These are phyloP conservation scores for Tulasnella sp. DNA, from an alignment of 768 basidiomycete genomes.

Conservation along the genomic window DNA sequence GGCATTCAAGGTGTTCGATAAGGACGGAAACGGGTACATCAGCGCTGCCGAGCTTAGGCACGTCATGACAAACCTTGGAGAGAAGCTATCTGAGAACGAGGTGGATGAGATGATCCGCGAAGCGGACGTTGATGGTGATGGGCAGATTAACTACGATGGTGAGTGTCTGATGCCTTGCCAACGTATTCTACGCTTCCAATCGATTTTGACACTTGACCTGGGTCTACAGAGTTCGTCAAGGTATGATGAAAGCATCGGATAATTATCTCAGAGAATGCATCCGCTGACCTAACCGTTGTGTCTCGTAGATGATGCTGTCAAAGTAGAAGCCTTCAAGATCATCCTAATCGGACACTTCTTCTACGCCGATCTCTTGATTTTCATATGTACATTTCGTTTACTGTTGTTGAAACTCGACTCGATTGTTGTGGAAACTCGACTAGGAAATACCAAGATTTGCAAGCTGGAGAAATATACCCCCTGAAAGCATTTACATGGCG, in stretches of 20 bases:
- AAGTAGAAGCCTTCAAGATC: conserved; percentile 34
- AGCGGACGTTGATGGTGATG: conserved; percentile 88
- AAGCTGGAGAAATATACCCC: no score
- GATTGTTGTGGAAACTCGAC: no score
- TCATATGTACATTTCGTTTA: not conserved
- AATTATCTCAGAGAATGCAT: conserved; percentile 8
- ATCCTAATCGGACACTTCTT: not conserved
- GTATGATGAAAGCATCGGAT: conserved; percentile 27
- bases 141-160: conserved; percentile 87
- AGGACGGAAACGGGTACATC: conserved; percentile 89
- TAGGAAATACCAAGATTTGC: no score
- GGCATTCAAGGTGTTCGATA: conserved; percentile 96
- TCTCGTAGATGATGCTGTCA: conserved; percentile 57
- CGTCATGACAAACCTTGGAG: conserved; percentile 87
- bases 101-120: conserved; percentile 97
- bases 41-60: conserved; percentile 74
- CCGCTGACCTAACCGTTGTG: conserved; percentile 11
- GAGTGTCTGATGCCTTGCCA: not conserved
- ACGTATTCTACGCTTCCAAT: not conserved
- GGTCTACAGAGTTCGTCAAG: conserved; percentile 60
- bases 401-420: no score
- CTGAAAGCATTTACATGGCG: no score
- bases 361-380: not conserved
- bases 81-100: conserved; percentile 77
- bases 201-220: conserved; percentile 10